Evolutionary conservation across 805 yeast genomes (phyloP), one percentile per base, ranked within the genome.

Genomic region (Metschnikowia koreensis): DNA sequence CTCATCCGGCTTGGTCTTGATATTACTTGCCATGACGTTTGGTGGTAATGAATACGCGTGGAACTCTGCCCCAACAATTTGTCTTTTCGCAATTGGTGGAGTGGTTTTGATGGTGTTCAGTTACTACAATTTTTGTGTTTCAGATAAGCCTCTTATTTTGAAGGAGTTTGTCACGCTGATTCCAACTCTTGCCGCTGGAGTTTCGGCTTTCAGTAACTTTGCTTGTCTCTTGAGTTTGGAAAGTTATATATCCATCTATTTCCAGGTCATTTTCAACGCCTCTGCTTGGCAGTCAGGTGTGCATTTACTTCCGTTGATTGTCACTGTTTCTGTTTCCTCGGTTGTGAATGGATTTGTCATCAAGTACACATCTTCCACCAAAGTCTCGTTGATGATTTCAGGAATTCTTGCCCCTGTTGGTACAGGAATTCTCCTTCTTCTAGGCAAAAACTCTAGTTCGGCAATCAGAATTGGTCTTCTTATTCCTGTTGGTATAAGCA

Each of bases 31-130:
- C 0, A 62, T 83, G 38, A 75, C 84, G 0, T 77, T 82, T 57
- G 87, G 87, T 16, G 83, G 84, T 2, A 64, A 67, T 36, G 69
- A 75, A 33, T 75, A 65, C 58, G 66, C 79, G 1, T 84, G 89
- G 89, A 61, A 66, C 2, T 77, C 84, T 0, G 79, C 80, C 13
- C 74, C 80, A 4, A 80, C 81, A 2, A 76, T 84, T 6, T 57
- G 66, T 10, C 76, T 77, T 47, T 74, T 83, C 46, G 64, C 79
- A 7, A 38, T 82, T 36, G 83, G 85, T 7, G 74, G 75, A 1
- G 12, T 73, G 1, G 50, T 74, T 1, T 38, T 73, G 6, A 53
- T 69, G 9, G 55, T 50, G 0, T 80, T 81, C 44, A 54, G 63
- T 22, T 49, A 69, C 33, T 78, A 75, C 69, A 77, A 77, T 55